Evolutionary conservation across 768 basidiomycete genomes (phyloP), one percentile per base, ranked within the genome.

Genomic region (Leucosporidium scottii): DNA sequence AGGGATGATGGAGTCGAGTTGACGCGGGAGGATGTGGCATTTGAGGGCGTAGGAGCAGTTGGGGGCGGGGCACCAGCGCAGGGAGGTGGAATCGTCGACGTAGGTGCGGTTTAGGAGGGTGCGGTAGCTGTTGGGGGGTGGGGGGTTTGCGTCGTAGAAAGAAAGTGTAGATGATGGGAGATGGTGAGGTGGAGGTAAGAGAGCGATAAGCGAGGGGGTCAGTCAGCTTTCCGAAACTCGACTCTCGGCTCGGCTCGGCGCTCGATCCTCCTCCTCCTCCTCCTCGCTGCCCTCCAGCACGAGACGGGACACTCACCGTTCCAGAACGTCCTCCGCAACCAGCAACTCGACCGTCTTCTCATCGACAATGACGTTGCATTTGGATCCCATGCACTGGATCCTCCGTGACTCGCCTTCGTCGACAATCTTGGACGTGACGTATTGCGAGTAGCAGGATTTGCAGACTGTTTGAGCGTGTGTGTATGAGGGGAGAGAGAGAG

Each of bases 31-130:
- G 0, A 90, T 91, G 13, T 86, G 83, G 79, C 93, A 97, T 50
- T 89, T 87, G 56, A 98, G 87, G n/a, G 93, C 93, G 78, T 90
- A 87, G 49, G 91, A 88, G 82, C 96, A 99, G 49, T 86, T 85
- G 0, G 94, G 93, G 73, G 91, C 92, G 4, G 96, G 96, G 77
- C 96, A 99, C 82, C 90, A 99, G 78, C 91, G 88, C 76, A 98
- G 83, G 64, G 84, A 85, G 36, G 85, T 80, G 78, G 87, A 87
- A 76, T 89, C 90, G 25, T 84, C 85, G 23, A 99, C 96, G 78
- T 89, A 98, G 79, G 94, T 86, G 62, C 93, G 87, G 59, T 90
- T 85, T 59, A 94, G 82, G 39, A 99, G 84, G 75, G 91, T 90
- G 70, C 89, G 85, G 81, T 91, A 93, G 59, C 92, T 88, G 47